phyloP scores from a whole-genome alignment of 306 rosid species.

The Vigna angularis region DNA sequence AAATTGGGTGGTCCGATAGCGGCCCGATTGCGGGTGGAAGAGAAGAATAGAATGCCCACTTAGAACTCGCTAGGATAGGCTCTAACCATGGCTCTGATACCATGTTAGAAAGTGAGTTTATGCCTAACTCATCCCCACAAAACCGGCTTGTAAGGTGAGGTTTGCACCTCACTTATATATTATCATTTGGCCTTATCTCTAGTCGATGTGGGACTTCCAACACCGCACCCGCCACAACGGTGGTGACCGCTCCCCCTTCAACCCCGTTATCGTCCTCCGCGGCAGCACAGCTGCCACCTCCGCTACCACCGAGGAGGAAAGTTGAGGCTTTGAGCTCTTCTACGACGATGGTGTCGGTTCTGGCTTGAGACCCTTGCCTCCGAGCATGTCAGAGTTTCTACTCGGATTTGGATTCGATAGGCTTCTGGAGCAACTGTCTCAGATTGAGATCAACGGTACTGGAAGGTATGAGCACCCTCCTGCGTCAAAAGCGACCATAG shows the following conservation, averaged over 20 bases:
- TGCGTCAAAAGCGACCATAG: constrained; percentile 79
- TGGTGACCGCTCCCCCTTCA: constrained; percentile 69
- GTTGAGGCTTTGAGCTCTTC: constrained; percentile 72
- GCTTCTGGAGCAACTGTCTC: constrained; percentile 76
- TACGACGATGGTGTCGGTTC: constrained; percentile 80
- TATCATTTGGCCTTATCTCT: too few relatives aligned
- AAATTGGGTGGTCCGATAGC: too few relatives aligned
- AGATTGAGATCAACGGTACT: constrained; percentile 69
- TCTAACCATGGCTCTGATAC: too few relatives aligned
- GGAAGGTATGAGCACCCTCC: constrained; percentile 70
- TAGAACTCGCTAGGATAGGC: too few relatives aligned
- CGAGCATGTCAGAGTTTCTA: constrained; percentile 81
- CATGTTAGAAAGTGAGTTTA: too few relatives aligned
- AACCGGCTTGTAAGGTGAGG: too few relatives aligned
- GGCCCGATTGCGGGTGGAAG: too few relatives aligned
- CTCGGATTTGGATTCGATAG: constrained; percentile 86
- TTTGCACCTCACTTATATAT: too few relatives aligned
- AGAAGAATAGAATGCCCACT: too few relatives aligned
- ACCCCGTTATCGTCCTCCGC: constrained; percentile 82
- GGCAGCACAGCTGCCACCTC: constrained; percentile 50
- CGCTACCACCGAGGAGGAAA: constrained; percentile 39
- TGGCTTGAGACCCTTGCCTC: constrained; percentile 79
- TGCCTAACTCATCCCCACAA: too few relatives aligned
- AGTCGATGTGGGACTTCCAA: too few relatives aligned
- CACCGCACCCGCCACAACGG: constrained; percentile 63